phyloP scores from a whole-genome alignment of 2,329 filamentous ascomycete species.

The Alternaria triticina region DNA sequence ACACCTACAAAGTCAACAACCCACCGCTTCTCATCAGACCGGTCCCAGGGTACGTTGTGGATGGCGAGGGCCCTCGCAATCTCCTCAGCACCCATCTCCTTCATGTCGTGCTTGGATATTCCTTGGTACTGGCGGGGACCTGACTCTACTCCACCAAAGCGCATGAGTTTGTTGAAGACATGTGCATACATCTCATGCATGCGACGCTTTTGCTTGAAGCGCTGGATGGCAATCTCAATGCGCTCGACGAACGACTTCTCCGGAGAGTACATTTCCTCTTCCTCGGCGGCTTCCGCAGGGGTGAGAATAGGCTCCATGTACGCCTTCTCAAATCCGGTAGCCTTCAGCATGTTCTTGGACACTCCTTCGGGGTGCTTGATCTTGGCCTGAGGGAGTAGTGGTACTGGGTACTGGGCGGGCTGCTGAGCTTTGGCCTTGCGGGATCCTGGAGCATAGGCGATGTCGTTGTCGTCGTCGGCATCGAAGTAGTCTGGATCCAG shows the following conservation, averaged over 20 bases:
- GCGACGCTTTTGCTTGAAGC: slow-evolving; percentile 78
- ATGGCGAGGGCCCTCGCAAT: slow-evolving; percentile 69
- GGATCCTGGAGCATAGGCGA: slow-evolving; percentile 39
- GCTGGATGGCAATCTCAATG: slow-evolving; percentile 83
- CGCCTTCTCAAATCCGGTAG: slow-evolving; percentile 67
- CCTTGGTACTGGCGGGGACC: slow-evolving; percentile 68
- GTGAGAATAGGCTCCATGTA: slow-evolving; percentile 82
- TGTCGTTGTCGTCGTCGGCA: slow-evolving; percentile 28
- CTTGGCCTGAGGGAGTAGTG: slow-evolving; percentile 36
- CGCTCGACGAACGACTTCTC: slow-evolving; percentile 63
- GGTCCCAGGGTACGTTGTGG: slow-evolving; percentile 62
- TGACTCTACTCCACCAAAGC: slow-evolving; percentile 79
- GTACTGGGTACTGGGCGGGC: slow-evolving; percentile 30
- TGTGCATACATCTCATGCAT: slow-evolving; percentile 67
- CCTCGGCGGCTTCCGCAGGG: slow-evolving; percentile 69
- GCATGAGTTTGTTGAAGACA: slow-evolving; percentile 80
- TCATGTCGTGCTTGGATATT: slow-evolving; percentile 65
- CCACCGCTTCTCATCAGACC: slow-evolving; percentile 65
- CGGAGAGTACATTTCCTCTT: slow-evolving; percentile 71
- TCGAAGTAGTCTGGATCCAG: slow-evolving; percentile 38
- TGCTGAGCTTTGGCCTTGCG: slow-evolving; percentile 13
- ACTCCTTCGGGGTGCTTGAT: slow-evolving; percentile 40
- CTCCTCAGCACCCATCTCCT: slow-evolving; percentile 67
- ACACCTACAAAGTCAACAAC: slow-evolving; percentile 81
- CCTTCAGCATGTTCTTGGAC: slow-evolving; percentile 52